A percentile compares a stretch with the other conserved stretches of the same genome.
Evolutionary conservation across 2,329 filamentous ascomycete genomes (phyloP).

Genomic region (Orbilia javanica): DNA sequence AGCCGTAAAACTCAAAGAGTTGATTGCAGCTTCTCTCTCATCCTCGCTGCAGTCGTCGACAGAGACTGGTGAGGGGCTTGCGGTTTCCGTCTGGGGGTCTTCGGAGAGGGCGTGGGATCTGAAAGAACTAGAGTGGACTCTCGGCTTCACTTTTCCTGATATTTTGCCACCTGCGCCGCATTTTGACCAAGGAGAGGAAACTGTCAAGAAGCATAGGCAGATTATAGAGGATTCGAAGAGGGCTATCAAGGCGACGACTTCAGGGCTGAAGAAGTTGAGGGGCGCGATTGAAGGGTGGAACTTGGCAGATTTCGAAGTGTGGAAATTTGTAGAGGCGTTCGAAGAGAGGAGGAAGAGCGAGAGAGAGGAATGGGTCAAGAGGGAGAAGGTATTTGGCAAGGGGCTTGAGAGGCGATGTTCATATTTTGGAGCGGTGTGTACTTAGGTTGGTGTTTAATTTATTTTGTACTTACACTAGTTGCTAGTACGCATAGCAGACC

Average conservation of each 20-base stretch:
- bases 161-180: slow-evolving; percentile 67
- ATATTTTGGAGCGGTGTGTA: neutral
- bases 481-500: too few relatives aligned
- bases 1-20: slow-evolving; percentile 82
- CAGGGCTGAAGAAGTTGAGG: slow-evolving; percentile 62
- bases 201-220: slow-evolving; percentile 71
- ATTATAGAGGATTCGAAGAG: slow-evolving; percentile 71
- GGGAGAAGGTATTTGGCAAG: slow-evolving; percentile 68
- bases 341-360: slow-evolving; percentile 58
- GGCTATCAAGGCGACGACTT: slow-evolving; percentile 64
- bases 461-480: too few relatives aligned
- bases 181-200: slow-evolving; percentile 65
- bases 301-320: slow-evolving; percentile 61
- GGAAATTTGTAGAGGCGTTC: slow-evolving; percentile 61
- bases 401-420: slow-evolving; percentile 53
- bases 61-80: slow-evolving; percentile 54
- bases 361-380: slow-evolving; percentile 67
- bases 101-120: slow-evolving; percentile 71
- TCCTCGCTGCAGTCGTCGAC: neutral
- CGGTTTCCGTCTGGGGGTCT: slow-evolving; percentile 79
- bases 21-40: slow-evolving; percentile 71
- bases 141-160: slow-evolving; percentile 84
- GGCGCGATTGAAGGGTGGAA: slow-evolving; percentile 61
- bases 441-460: too few relatives aligned
- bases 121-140: slow-evolving; percentile 87